Conservation (phyloP, 2,329 filamentous ascomycete species). For the Teratosphaeria gauchensis region DNA sequence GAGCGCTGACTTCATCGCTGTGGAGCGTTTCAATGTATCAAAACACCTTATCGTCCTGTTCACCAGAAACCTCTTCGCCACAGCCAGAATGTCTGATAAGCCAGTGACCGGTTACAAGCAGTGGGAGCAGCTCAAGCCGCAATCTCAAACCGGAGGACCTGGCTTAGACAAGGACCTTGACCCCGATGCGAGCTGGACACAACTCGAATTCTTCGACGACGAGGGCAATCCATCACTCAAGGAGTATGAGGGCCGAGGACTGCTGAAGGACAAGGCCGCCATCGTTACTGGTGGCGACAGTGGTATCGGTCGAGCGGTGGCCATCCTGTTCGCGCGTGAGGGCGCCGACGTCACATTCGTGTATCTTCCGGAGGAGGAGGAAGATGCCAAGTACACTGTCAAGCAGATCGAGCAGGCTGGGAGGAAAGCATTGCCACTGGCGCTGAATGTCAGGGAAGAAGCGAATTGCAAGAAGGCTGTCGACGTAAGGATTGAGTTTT, state of each 20-base stretch:
- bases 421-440: slow-evolving; percentile 52
- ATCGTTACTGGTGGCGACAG: slow-evolving; percentile 75
- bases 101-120: slow-evolving; percentile 17
- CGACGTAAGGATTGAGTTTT: slow-evolving; percentile 28
- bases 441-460: slow-evolving; percentile 54
- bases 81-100: not conserved
- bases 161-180: slow-evolving; percentile 24
- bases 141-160: slow-evolving; percentile 23
- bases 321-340: slow-evolving; percentile 71
- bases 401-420: slow-evolving; percentile 58
- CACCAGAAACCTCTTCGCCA: not conserved
- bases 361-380: slow-evolving; percentile 66
- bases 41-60: not conserved
- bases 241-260: slow-evolving; percentile 62
- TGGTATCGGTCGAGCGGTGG: slow-evolving; percentile 67
- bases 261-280: slow-evolving; percentile 64
- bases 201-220: slow-evolving; percentile 24
- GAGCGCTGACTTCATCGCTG: not conserved
- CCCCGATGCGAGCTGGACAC: slow-evolving; percentile 23
- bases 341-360: slow-evolving; percentile 65
- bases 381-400: slow-evolving; percentile 67
- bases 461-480: slow-evolving; percentile 62
- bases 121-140: slow-evolving; percentile 12
- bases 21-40: not conserved
- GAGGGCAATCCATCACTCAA: slow-evolving; percentile 24